Base-by-base conservation (phyloP, 345 rosid species). In the Arabidopsis suecica region DNA sequence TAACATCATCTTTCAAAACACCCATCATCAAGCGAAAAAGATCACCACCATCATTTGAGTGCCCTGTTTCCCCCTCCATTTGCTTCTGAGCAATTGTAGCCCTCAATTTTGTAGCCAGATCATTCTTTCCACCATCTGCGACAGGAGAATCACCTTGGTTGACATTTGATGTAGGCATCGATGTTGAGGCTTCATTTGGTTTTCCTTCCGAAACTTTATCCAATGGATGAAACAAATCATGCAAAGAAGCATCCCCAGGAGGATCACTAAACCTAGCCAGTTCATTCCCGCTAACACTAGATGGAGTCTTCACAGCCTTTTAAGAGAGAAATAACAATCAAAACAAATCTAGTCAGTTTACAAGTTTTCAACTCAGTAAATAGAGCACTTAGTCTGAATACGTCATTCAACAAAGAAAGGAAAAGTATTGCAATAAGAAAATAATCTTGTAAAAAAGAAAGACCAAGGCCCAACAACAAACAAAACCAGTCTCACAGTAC, bases 241-340 rank as follows among this genome's bases (percentile, higher is more conserved):
- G 98, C 85, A 95, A 82, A 59, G 89, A 89, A 74, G 97, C 99
- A 90, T 92, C 99, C 74, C 92, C 96, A 5, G 98, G 97, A 78
- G 97, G 81, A 73, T 95, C 98, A 75, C 97, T 92, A 81, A 90
- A 92, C 79, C 89, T 92, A 83, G 88, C 86, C 69, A 92, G 87
- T 79, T 87, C 99, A 74, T 86, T 89, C 51, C 88, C 87, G 65
- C 87, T 86, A 75, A 83, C 55, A 48, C 74, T 58, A 33, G 81
- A 74, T 3, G 88, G 79, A 62, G 85, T 70, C 83, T 92, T 89
- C 61, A 49, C 74, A 81, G 81, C 86, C 96, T 94, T 94, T 88
- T 61, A 76, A 79, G 58, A 72, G 63, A 54, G 51, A 64, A 68
- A 73, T 30, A 61, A 51, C 67, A 74, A 42, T 51, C 28, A 78